Evolutionary conservation across 2,329 filamentous ascomycete genomes (phyloP).

Genomic region (Pezizomycotina sp.): DNA sequence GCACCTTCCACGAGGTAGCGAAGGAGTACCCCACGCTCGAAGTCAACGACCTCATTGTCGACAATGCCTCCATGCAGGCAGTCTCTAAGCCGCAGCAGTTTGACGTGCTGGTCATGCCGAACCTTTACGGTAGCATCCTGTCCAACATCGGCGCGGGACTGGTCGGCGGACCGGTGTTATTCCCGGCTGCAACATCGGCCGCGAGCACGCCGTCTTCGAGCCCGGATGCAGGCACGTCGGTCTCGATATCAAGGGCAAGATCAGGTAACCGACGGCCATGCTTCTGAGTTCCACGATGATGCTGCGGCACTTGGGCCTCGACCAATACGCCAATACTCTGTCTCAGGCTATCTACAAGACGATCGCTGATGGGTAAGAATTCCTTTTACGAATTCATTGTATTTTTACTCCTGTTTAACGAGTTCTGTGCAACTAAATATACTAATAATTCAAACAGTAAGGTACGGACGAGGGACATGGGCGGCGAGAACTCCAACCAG

Average conservation of each 20-base stretch:
- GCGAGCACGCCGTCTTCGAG: constrained; percentile 95
- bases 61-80: constrained; percentile 99
- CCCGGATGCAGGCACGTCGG: constrained; percentile 98
- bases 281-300: constrained; percentile 94
- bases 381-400: not conserved
- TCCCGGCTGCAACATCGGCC: constrained; percentile 98
- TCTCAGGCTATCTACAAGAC: constrained; percentile 46
- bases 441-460: constrained; percentile 44
- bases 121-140: constrained; percentile 94
- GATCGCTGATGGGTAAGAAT: constrained; percentile 73
- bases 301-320: constrained; percentile 86
- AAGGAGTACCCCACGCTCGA: constrained; percentile 93
- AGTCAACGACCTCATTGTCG: constrained; percentile 98
- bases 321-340: constrained; percentile 84
- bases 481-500: constrained; percentile 72
- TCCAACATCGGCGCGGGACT: constrained; percentile 98
- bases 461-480: constrained; percentile 88
- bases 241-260: constrained; percentile 98
- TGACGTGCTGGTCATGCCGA: constrained; percentile 99
- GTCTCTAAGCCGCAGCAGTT: constrained; percentile 94
- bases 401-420: not conserved
- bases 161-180: constrained; percentile 95
- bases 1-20: constrained; percentile 82
- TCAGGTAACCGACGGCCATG: constrained; percentile 94
- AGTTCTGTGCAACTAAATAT: constrained; percentile 3